A percentile compares a stretch with the other conserved stretches of the same genome.
Conservation (phyloP, 192 early-diverging fungal genomes). For the Rhizoclosmatium globosum region DNA sequence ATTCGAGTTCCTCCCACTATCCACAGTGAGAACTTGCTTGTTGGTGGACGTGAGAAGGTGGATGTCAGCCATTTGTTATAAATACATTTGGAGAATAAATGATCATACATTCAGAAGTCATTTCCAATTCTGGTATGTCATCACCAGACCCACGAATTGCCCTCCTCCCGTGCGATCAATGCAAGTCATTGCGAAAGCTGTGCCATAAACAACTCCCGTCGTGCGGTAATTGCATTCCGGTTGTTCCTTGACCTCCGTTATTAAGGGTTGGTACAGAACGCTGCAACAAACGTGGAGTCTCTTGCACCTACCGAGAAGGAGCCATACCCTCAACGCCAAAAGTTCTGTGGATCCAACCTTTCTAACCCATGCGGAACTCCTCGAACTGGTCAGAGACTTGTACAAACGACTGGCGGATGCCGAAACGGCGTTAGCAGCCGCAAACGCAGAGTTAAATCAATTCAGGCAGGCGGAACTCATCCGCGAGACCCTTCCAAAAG, state of each 20-base stretch:
- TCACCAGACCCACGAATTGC: background rate
- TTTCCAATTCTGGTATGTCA: too few species aligned
- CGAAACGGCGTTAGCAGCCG: background rate
- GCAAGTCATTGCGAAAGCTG: background rate
- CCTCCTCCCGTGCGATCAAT: constrained; percentile 8
- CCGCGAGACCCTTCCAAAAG: background rate
- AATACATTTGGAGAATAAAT: too few species aligned
- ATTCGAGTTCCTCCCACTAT: background rate
- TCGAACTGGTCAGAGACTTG: background rate
- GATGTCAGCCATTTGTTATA: background rate
- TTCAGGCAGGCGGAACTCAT: too few species aligned
- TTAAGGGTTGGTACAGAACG: too few species aligned
- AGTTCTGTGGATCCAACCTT: background rate
- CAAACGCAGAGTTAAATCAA: background rate
- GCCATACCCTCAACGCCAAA: background rate
- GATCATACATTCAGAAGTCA: too few species aligned
- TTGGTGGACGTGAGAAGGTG: background rate
- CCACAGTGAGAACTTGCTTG: background rate
- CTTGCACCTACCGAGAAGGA: background rate
- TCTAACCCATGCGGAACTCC: background rate
- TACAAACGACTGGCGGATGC: background rate
- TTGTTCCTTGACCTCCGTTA: too few species aligned
- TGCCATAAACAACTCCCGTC: constrained; percentile 3
- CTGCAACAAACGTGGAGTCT: background rate
- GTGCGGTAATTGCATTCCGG: background rate